phyloP scores from a whole-genome alignment of 495 filamentous ascomycete genomes.

The Friedmanniomyces simplex region DNA sequence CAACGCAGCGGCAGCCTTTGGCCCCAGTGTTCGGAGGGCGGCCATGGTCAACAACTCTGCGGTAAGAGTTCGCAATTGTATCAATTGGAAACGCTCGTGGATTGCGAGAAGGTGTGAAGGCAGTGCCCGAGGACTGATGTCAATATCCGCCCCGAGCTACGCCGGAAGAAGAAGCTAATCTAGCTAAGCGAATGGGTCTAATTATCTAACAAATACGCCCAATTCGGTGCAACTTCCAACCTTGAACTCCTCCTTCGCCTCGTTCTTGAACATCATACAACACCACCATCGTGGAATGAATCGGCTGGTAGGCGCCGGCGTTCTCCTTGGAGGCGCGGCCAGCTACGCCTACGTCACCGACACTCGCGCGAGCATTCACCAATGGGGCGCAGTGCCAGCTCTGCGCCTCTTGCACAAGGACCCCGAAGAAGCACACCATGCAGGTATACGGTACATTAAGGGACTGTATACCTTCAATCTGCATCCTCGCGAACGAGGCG shows the following conservation, averaged over 20 bases:
- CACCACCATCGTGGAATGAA: background rate
- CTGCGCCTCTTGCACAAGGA: conserved; percentile 65
- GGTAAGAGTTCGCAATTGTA: background rate
- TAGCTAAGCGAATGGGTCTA: background rate
- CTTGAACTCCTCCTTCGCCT: too few relatives aligned
- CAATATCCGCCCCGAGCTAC: too few relatives aligned
- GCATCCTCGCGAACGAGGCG: conserved; percentile 63
- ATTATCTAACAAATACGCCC: too few relatives aligned
- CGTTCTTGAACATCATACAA: too few relatives aligned
- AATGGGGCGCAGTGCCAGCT: conserved; percentile 64
- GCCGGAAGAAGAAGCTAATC: background rate
- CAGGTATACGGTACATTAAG: conserved; percentile 58
- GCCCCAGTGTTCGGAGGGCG: conserved; percentile 26
- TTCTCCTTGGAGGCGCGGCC: conserved; percentile 41
- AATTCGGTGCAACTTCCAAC: too few relatives aligned
- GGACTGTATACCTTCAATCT: conserved; percentile 49
- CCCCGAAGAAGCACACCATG: conserved; percentile 84
- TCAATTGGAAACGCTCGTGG: too few relatives aligned
- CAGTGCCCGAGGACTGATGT: background rate
- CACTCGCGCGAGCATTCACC: conserved; percentile 76
- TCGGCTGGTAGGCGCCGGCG: conserved; percentile 42
- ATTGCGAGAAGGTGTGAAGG: background rate
- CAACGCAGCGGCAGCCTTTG: conserved; percentile 76
- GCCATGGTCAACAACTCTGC: background rate
- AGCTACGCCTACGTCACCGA: conserved; percentile 78